Conservation (phyloP, 352 stramenopile species). For the Globisporangium orthogonon region DNA sequence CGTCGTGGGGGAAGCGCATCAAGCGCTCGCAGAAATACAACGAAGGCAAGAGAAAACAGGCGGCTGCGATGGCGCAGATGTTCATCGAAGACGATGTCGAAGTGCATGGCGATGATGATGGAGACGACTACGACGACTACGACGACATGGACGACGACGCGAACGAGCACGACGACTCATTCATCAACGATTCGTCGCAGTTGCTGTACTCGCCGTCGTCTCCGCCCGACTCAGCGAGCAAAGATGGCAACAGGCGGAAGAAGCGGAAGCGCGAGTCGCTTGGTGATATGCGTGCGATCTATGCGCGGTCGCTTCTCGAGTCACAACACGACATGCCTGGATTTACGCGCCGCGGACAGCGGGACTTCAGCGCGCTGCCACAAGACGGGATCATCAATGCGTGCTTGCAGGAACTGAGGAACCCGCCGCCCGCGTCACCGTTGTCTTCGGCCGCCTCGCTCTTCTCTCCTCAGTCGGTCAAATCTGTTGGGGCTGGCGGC, state of each 20-base stretch:
- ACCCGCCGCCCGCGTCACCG: constrained; percentile 4
- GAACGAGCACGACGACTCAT: constrained; percentile 51
- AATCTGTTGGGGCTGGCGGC: background rate
- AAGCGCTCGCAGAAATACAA: constrained; percentile 39
- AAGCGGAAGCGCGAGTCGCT: constrained; percentile 25
- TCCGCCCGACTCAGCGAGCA: constrained; percentile 3
- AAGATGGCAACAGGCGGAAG: background rate
- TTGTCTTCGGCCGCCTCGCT: constrained; percentile 1
- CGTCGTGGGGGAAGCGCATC: constrained; percentile 58
- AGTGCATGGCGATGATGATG: constrained; percentile 30
- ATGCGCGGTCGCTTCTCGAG: constrained; percentile 59
- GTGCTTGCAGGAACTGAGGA: constrained; percentile 46
- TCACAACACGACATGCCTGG: constrained; percentile 29
- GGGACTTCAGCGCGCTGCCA: constrained; percentile 33
- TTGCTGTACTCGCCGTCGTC: constrained; percentile 53
- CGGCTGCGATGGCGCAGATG: constrained; percentile 20
- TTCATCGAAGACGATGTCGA: constrained; percentile 72
- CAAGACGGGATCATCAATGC: constrained; percentile 54
- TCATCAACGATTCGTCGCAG: constrained; percentile 82
- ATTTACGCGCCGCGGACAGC: constrained; percentile 28
- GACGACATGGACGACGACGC: constrained; percentile 28
- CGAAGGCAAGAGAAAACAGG: constrained; percentile 24
- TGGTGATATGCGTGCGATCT: constrained; percentile 73
- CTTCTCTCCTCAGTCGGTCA: constrained; percentile 10
- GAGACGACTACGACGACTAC: constrained; percentile 60